Evolutionary conservation across 2,329 filamentous ascomycete genomes (phyloP).

Genomic region (Paracamarosporium sp.): DNA sequence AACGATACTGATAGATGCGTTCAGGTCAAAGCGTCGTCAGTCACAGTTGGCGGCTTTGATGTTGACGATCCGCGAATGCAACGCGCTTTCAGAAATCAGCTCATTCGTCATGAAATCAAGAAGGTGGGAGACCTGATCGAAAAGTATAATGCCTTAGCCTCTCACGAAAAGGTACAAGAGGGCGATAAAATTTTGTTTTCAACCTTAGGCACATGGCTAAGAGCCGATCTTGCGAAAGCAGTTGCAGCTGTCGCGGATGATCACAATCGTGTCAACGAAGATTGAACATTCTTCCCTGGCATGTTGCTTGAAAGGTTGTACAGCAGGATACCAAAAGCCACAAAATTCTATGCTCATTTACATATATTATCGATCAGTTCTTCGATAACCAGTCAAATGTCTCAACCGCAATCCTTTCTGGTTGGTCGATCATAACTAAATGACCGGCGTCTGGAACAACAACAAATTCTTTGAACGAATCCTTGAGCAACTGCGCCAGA

Average conservation of each 20-base stretch:
- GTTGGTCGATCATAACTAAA: conserved; percentile 2
- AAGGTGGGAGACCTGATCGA: conserved; percentile 4
- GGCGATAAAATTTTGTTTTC: conserved; percentile 1
- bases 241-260: background rate
- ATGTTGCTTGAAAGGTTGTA: background rate
- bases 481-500: background rate
- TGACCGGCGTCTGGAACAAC: conserved; percentile 3
- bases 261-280: background rate
- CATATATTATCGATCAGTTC: background rate
- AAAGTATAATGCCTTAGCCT: conserved; percentile 3
- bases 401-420: conserved; percentile 7
- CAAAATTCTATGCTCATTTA: background rate
- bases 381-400: background rate
- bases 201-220: conserved; percentile 6
- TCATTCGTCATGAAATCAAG: conserved; percentile 4
- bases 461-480: background rate
- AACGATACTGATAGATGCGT: conserved; percentile 1
- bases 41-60: conserved; percentile 8
- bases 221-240: background rate
- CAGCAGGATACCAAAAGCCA: background rate
- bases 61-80: conserved; percentile 7
- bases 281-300: background rate
- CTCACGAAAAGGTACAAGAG: background rate
- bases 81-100: conserved; percentile 8
- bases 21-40: background rate